Conservation (phyloP, 2,329 filamentous ascomycete genomes). For the Curvularia eragrostidis region DNA sequence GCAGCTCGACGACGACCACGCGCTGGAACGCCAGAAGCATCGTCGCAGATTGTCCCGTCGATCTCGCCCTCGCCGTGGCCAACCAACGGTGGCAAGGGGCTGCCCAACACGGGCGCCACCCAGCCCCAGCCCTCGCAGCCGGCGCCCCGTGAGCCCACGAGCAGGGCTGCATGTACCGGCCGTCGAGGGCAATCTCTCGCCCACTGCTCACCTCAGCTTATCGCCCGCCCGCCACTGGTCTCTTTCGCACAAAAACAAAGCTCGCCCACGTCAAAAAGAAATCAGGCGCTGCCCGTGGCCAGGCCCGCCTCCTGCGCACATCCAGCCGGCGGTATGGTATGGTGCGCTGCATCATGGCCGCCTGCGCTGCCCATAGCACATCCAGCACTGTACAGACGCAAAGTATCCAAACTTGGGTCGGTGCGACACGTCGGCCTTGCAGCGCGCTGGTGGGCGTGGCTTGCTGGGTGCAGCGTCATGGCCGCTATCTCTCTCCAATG, state of each 20-base stretch:
- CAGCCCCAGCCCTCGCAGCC: neutral
- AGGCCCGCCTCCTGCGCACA: neutral
- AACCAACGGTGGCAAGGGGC: constrained; percentile 9
- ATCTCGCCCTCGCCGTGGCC: constrained; percentile 10
- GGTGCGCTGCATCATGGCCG: neutral
- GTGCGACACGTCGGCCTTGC: constrained; percentile 41
- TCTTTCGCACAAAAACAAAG: neutral
- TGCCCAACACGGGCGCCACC: constrained; percentile 5
- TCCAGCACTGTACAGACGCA: too few species aligned
- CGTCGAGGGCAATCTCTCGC: constrained; percentile 19
- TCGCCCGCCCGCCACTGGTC: constrained; percentile 12
- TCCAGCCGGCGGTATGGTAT: neutral
- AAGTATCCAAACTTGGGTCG: constrained; percentile 19
- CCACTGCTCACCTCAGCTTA: constrained; percentile 18
- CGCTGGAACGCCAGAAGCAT: constrained; percentile 12
- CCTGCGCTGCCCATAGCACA: neutral
- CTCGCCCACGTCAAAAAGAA: neutral
- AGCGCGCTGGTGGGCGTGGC: constrained; percentile 25
- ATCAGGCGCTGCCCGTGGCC: neutral
- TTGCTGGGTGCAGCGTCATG: constrained; percentile 20
- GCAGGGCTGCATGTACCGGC: neutral
- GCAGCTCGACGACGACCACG: neutral
- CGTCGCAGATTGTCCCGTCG: constrained; percentile 14
- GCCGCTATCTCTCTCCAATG: constrained; percentile 22
- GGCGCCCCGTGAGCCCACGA: too few species aligned